Evolutionary conservation across 495 filamentous ascomycete species (phyloP).

Genomic region (Bryoglossum gracile): DNA sequence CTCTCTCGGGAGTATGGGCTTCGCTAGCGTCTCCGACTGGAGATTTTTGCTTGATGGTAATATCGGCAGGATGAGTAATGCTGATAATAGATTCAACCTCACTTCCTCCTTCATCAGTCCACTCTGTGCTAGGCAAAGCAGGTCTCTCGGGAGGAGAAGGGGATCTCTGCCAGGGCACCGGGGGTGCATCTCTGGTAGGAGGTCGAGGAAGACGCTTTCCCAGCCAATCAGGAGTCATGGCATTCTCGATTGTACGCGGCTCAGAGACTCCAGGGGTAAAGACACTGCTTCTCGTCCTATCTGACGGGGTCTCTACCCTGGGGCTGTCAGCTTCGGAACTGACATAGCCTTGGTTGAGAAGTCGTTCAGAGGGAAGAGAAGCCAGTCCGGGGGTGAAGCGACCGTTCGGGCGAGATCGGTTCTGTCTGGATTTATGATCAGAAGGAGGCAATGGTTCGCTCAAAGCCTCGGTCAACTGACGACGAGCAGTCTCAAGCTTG

Average conservation of each 20-base stretch:
- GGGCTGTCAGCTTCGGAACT: slow-evolving; percentile 4
- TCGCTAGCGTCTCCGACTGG: neutral
- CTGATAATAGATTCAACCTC: too few species aligned
- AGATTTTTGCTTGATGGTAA: too few species aligned
- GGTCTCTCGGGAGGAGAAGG: too few species aligned
- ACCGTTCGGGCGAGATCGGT: slow-evolving; percentile 26
- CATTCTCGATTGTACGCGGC: too few species aligned
- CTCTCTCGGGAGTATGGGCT: neutral
- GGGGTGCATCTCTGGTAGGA: too few species aligned
- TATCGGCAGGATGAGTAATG: too few species aligned
- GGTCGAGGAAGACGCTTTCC: too few species aligned
- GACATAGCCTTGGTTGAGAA: slow-evolving; percentile 36
- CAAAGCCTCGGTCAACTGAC: slow-evolving; percentile 46
- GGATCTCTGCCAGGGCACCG: too few species aligned
- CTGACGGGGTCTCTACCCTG: slow-evolving; percentile 2
- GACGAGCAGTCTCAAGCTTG: slow-evolving; percentile 51
- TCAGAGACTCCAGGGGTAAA: slow-evolving; percentile 11
- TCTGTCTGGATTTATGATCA: slow-evolving; percentile 20
- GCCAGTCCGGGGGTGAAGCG: slow-evolving; percentile 51
- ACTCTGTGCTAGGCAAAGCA: too few species aligned
- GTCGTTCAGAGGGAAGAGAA: slow-evolving; percentile 52
- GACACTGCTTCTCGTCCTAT: slow-evolving; percentile 7
- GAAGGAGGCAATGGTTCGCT: slow-evolving; percentile 35
- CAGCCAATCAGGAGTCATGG: too few species aligned
- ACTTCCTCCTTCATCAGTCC: too few species aligned